Evolutionary conservation across 768 basidiomycete species (phyloP).

Genomic region (Myochromella boudieri): DNA sequence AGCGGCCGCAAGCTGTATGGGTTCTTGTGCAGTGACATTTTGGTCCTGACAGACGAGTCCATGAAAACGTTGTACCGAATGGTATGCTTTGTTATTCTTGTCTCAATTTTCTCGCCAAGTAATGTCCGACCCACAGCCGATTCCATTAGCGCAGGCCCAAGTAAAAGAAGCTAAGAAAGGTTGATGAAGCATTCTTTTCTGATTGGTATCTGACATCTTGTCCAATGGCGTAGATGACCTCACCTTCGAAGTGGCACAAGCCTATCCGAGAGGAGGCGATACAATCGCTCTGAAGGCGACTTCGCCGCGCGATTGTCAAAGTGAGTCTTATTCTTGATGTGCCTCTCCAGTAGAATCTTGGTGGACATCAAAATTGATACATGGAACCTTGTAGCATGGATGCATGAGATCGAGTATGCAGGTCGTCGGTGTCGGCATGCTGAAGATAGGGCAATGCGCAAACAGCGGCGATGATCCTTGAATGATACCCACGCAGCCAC

Average conservation of each 20-base stretch:
- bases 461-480: constrained; percentile 12
- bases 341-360: neutral
- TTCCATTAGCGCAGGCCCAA: constrained; percentile 66
- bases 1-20: constrained; percentile 76
- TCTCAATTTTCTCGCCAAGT: neutral
- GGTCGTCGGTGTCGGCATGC: constrained; percentile 31
- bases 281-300: constrained; percentile 49
- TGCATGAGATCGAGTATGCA: constrained; percentile 33
- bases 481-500: constrained; percentile 2
- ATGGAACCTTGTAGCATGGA: constrained; percentile 23
- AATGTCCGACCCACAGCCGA: constrained; percentile 48
- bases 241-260: constrained; percentile 63
- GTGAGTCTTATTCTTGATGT: constrained; percentile 11
- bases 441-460: constrained; percentile 30
- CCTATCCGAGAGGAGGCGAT: constrained; percentile 76
- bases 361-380: neutral
- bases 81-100: constrained; percentile 38
- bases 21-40: constrained; percentile 87
- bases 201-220: neutral
- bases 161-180: constrained; percentile 57
- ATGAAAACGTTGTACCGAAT: constrained; percentile 77
- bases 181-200: constrained; percentile 16
- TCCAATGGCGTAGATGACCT: constrained; percentile 51
- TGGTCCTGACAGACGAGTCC: constrained; percentile 78
- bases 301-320: constrained; percentile 17